Evolutionary conservation across 129 eudicot species (phyloP), one percentile per base, ranked within the genome.

Genomic region (Saposhnikovia divaricata): DNA sequence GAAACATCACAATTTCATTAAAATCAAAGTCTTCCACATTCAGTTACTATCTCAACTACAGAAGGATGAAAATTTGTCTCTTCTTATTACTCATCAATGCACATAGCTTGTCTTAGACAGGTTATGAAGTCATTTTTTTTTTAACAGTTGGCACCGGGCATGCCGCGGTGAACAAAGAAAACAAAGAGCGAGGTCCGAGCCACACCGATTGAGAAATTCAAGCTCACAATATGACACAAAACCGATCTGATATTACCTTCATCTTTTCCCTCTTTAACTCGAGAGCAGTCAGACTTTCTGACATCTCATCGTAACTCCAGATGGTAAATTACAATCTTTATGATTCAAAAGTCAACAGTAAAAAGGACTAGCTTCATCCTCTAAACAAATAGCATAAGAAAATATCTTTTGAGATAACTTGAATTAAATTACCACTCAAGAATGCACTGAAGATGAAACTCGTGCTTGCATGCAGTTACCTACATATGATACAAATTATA

Each of bases 391-490:
- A 66, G 72, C 72, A 4, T 28, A 9, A 66, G 39, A 43, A 23
- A 43, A 73, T 16, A 44, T 21, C 23, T 73, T 1, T 11, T 43
- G 21, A 10, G n/a, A 46, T 73, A 73, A 7, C 16, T 73, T 23
- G 38, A 21, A 21, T 25, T 73, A 23, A 73, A 13, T 74, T 74
- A 74, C 78, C 78, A 74, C 50, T 74, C 78, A 74, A 74, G 59
- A 74, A 74, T 74, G 78, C 78, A 74, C 59, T 74, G 78, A 74
- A 74, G 78, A 74, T 74, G 78, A 74, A 74, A 74, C 78, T 46
- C 78, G 40, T 74, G 78, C 78, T 74, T 74, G 57, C 78, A 74
- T 14, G 18, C 59, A 74, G 78, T 74, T 45, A 74, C 78, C 78
- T 74, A 39, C 78, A 44, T 14, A 47, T 40, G 9, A 73, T 66